Percentiles rank a stretch among this genome's conserved stretches.
Conservation (phyloP, 257 asterid genomes). For the Paulownia fortunei region DNA sequence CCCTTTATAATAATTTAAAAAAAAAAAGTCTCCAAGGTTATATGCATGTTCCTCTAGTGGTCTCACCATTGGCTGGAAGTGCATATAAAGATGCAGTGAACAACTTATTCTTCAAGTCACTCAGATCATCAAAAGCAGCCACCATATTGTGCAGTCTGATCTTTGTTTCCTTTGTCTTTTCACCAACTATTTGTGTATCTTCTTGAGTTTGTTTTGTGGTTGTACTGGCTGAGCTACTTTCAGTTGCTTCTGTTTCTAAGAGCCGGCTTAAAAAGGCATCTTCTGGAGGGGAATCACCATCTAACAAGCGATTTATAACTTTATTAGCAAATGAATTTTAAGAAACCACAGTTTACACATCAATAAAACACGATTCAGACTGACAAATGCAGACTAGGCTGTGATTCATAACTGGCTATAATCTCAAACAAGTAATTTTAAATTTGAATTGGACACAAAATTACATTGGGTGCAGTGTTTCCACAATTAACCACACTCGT, state of each 20-base stretch:
- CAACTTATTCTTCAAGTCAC: conserved; percentile 44
- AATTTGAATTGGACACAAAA: neutral
- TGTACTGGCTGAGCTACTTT: conserved; percentile 48
- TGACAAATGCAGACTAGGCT: neutral
- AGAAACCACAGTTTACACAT: neutral
- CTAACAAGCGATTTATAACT: conserved; percentile 33
- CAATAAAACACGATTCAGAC: neutral
- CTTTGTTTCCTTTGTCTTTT: conserved; percentile 39
- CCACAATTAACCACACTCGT: neutral
- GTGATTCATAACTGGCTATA: neutral
- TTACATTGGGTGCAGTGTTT: neutral
- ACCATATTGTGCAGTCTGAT: conserved; percentile 37
- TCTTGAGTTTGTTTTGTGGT: conserved; percentile 38
- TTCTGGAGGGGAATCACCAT: conserved; percentile 46
- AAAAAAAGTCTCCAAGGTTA: too few relatives aligned
- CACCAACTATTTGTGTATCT: conserved; percentile 40
- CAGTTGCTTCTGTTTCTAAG: conserved; percentile 62
- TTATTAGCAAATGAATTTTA: conserved; percentile 22
- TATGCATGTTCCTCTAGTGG: neutral
- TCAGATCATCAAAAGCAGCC: conserved; percentile 46
- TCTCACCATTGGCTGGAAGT: conserved; percentile 55
- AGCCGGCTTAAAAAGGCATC: conserved; percentile 57
- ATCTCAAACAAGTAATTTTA: neutral
- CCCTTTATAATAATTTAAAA: too few relatives aligned
- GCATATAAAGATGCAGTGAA: conserved; percentile 42